phyloP scores from a whole-genome alignment of 352 stramenopile genomes.

The Bremia lactucae region DNA sequence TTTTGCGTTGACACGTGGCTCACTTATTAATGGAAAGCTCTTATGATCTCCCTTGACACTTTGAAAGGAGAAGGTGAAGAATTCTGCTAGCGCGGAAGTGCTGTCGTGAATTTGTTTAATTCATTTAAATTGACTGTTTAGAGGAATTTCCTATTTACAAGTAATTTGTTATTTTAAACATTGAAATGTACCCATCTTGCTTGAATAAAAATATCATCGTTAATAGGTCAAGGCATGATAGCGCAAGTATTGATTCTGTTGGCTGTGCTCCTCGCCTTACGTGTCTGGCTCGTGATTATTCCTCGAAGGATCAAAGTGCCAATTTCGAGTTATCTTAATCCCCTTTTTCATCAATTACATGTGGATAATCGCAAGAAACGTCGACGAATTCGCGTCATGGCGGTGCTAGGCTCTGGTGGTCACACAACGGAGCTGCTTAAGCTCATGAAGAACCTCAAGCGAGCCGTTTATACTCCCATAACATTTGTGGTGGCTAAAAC shows the following conservation, averaged over 20 bases:
- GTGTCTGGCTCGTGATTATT: conserved; percentile 21
- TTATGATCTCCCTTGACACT: too few relatives aligned
- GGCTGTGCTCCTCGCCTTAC: conserved; percentile 13
- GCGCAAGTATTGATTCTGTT: conserved; percentile 15
- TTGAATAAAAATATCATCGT: too few relatives aligned
- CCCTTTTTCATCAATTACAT: conserved; percentile 13
- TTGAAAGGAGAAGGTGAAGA: too few relatives aligned
- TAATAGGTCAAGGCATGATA: too few relatives aligned
- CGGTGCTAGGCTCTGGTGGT: conserved; percentile 79
- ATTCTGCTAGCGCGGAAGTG: too few relatives aligned
- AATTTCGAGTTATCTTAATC: conserved; percentile 11
- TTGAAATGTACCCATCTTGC: too few relatives aligned
- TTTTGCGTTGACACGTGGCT: too few relatives aligned
- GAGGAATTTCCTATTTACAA: too few relatives aligned
- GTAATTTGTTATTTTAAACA: too few relatives aligned
- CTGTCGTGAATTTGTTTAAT: too few relatives aligned
- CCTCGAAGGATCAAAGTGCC: conserved; percentile 17
- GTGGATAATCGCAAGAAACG: conserved; percentile 1
- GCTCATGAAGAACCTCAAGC: conserved; percentile 80
- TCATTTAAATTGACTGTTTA: too few relatives aligned
- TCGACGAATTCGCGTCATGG: conserved; percentile 45
- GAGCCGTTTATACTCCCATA: conserved; percentile 72
- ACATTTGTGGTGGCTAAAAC: conserved; percentile 86
- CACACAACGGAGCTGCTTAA: conserved; percentile 94
- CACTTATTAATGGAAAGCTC: too few relatives aligned